phyloP scores from a whole-genome alignment of 148 eudicot genomes.

The Diospyros lotus region DNA sequence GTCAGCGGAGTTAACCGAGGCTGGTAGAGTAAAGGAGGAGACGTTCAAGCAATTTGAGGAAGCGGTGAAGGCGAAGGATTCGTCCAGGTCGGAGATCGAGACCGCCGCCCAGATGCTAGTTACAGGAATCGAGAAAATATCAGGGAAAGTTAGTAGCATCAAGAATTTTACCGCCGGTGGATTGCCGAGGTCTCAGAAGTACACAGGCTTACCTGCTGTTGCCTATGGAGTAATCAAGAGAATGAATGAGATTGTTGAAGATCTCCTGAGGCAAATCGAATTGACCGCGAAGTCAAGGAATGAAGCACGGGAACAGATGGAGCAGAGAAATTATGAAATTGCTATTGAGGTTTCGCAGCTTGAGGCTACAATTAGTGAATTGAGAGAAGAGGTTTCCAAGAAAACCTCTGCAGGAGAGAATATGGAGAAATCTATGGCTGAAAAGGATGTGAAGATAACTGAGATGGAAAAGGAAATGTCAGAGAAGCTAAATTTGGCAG shows the following conservation, averaged over 20 bases:
- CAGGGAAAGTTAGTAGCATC: conserved; percentile 64
- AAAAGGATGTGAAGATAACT: conserved; percentile 52
- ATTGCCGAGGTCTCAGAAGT: conserved; percentile 83
- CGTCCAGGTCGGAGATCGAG: conserved; percentile 66
- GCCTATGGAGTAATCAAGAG: conserved; percentile 92
- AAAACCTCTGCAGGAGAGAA: conserved; percentile 45
- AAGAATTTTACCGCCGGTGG: conserved; percentile 67
- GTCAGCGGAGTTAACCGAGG: conserved; percentile 42
- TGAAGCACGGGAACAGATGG: conserved; percentile 72
- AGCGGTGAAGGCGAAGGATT: conserved; percentile 51
- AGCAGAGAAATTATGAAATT: conserved; percentile 89
- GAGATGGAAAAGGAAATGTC: conserved; percentile 47
- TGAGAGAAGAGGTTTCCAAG: conserved; percentile 65
- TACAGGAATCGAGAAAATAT: conserved; percentile 80
- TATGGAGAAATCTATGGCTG: conserved; percentile 49
- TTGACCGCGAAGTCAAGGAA: conserved; percentile 51
- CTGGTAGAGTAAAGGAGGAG: conserved; percentile 31
- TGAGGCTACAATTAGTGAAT: conserved; percentile 69
- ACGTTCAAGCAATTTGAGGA: conserved; percentile 51
- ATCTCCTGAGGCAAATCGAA: conserved; percentile 66
- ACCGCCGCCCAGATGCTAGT: conserved; percentile 76
- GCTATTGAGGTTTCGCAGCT: conserved; percentile 96
- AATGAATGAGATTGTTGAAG: conserved; percentile 91
- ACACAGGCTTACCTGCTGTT: conserved; percentile 77
- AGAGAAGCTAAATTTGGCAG: conserved; percentile 42